Base-by-base conservation (phyloP, 345 rosid genomes). In the Syzygium jambos region DNA sequence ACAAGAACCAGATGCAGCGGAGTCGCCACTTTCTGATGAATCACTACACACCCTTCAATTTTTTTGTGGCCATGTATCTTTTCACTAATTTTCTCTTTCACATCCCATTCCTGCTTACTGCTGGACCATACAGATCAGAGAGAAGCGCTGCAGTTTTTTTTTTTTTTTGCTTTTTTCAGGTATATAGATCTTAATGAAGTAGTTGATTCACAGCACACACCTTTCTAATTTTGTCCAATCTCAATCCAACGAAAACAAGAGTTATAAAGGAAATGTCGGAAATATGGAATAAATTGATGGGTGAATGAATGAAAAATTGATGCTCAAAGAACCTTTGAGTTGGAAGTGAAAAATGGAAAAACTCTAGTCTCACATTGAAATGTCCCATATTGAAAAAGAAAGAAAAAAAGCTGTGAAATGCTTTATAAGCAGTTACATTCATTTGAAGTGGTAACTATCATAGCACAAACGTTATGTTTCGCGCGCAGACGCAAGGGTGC, bases 1-100 rank as follows among this genome's bases (percentile, higher is more conserved):
- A 89, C 92, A 34, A 92, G 95, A 90, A 93, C 88, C 27, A 92
- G 94, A 92, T 93, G 90, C 88, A 91, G 87, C 85, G 93, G 87
- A 61, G 88, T 93, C 38, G 84, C 91, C 54, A 90, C 92, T 49
- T 92, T 90, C 87, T 93, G 85, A 91, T 56, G 55, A 38, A 25
- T 4, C 53, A 25, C 27, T 14, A 57, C 29, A 29, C 41, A 13
- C 5, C 17, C 73, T 19, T 65, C 19, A 8, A 27, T 49, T 82
- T 85, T 82, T 57, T 57, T 51, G 80, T 5, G 80, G 21, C 80
- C 46, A 19, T 19, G 80, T 73, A 38, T 10, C 27, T 73, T 73
- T 19, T 38, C 25, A 2, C 80, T 73, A 5, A 19, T 73, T 38
- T 73, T 51, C 21, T 51, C 55, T 51, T 49, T 51, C 85, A 13